phyloP scores from a whole-genome alignment of 2,329 filamentous ascomycete genomes.

The Xylariaceae sp. region DNA sequence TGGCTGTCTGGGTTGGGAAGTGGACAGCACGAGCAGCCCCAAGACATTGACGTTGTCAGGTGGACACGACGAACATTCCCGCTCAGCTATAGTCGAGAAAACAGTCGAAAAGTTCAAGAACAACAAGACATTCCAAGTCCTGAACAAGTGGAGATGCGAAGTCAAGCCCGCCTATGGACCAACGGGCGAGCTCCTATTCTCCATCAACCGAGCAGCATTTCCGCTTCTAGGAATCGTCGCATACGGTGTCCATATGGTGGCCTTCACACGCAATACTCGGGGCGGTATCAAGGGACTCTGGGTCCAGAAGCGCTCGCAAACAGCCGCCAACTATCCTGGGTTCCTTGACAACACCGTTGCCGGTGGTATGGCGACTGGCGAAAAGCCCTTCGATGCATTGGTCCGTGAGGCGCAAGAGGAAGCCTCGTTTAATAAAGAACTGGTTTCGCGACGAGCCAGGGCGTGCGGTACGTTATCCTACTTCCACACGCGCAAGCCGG shows the following conservation, averaged over 20 bases:
- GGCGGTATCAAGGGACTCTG: conserved; percentile 52
- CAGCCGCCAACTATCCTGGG: conserved; percentile 63
- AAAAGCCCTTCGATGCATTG: conserved; percentile 59
- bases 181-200: conserved; percentile 4
- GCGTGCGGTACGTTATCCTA: conserved; percentile 61
- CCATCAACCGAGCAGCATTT: conserved; percentile 14
- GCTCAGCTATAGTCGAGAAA: neutral
- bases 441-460: conserved; percentile 49
- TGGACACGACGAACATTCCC: conserved; percentile 1
- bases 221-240: conserved; percentile 56
- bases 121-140: conserved; percentile 1
- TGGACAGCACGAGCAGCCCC: neutral
- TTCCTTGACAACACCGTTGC: conserved; percentile 72
- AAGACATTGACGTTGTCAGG: conserved; percentile 7
- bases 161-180: conserved; percentile 11
- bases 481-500: conserved; percentile 55
- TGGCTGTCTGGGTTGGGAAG: neutral
- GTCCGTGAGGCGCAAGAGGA: conserved; percentile 67
- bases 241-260: conserved; percentile 59
- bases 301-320: conserved; percentile 58
- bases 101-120: neutral
- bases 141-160: conserved; percentile 11
- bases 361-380: conserved; percentile 60
- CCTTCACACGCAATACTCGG: conserved; percentile 41
- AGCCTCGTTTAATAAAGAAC: conserved; percentile 56